A percentile compares a stretch with the other conserved stretches of the same genome.
phyloP scores from a whole-genome alignment of 768 basidiomycete genomes.

The Kwoniella sp. region DNA sequence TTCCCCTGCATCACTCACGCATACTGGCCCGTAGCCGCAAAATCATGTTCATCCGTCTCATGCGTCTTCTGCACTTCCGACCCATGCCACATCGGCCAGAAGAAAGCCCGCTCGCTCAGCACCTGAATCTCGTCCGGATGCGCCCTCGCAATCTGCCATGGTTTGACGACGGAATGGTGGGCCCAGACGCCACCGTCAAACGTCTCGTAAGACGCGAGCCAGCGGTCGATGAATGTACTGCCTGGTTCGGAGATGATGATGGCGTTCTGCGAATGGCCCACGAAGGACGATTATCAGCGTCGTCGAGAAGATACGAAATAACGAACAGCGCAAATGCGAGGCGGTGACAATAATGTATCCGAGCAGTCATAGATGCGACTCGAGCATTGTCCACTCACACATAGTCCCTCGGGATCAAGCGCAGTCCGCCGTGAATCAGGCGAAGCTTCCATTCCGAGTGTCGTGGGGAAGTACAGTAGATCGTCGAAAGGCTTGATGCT shows the following conservation, averaged over 20 bases:
- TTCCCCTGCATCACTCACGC: conserved; percentile 36
- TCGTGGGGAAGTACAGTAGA: conserved; percentile 47
- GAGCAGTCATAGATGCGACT: no score
- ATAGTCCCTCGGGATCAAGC: conserved; percentile 54
- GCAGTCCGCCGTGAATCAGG: conserved; percentile 43
- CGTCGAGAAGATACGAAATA: no score
- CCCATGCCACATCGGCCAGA: conserved; percentile 57
- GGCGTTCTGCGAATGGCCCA: conserved; percentile 46
- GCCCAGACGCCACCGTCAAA: conserved; percentile 53
- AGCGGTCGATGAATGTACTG: conserved; percentile 53
- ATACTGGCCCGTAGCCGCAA: conserved; percentile 46
- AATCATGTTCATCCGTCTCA: conserved; percentile 49
- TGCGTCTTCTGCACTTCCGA: conserved; percentile 51
- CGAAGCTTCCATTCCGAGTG: conserved; percentile 54
- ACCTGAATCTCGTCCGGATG: conserved; percentile 55
- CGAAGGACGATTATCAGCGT: not conserved
- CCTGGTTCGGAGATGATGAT: conserved; percentile 51
- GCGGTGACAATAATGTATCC: no score
- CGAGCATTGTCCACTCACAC: conserved; percentile 46
- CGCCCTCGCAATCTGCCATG: conserved; percentile 54
- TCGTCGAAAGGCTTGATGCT: conserved; percentile 52
- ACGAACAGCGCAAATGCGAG: no score
- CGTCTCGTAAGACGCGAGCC: conserved; percentile 52
- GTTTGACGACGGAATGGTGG: conserved; percentile 48
- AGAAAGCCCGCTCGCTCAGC: conserved; percentile 53